Evolutionary conservation across 163 green algal species (phyloP).

Genomic region (Trebouxia gelatinosa): DNA sequence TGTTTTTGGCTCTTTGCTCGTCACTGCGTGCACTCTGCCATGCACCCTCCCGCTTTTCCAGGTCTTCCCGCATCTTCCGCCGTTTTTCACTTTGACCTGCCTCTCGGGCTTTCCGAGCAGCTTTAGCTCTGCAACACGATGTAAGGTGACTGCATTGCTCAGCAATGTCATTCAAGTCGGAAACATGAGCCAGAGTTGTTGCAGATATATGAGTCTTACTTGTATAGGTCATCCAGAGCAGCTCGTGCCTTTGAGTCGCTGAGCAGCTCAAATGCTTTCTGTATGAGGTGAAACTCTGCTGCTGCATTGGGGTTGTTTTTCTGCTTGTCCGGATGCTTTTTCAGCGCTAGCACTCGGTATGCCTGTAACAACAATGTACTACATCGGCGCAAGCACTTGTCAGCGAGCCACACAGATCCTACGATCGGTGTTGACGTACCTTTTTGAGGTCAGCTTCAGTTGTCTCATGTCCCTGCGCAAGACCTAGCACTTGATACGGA

Average conservation of each 20-base stretch:
- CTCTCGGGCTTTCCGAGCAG: constrained; percentile 38
- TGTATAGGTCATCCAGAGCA: constrained; percentile 69
- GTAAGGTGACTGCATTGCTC: not conserved
- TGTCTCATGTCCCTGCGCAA: constrained; percentile 50
- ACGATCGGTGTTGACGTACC: constrained; percentile 33
- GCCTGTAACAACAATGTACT: constrained; percentile 49
- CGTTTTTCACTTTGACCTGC: constrained; percentile 60
- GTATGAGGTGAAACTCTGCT: constrained; percentile 43
- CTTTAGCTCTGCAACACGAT: constrained; percentile 46
- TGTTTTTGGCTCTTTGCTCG: constrained; percentile 53
- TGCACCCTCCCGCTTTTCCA: constrained; percentile 59
- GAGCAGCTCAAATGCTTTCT: constrained; percentile 84
- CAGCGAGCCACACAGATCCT: not conserved
- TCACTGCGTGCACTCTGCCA: constrained; percentile 44
- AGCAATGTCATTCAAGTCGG: no score
- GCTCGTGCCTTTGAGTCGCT: constrained; percentile 57
- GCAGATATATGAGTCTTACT: constrained; percentile 37
- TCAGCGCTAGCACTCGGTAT: constrained; percentile 70
- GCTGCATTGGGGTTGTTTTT: constrained; percentile 71
- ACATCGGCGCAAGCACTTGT: not conserved
- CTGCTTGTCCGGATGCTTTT: constrained; percentile 88
- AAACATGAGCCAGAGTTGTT: no score
- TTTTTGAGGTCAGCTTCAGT: constrained; percentile 74
- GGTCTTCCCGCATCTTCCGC: constrained; percentile 63
- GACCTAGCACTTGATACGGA: constrained; percentile 64